Evolutionary conservation across 345 rosid species (phyloP).

Genomic region (Euclidium syriacum): DNA sequence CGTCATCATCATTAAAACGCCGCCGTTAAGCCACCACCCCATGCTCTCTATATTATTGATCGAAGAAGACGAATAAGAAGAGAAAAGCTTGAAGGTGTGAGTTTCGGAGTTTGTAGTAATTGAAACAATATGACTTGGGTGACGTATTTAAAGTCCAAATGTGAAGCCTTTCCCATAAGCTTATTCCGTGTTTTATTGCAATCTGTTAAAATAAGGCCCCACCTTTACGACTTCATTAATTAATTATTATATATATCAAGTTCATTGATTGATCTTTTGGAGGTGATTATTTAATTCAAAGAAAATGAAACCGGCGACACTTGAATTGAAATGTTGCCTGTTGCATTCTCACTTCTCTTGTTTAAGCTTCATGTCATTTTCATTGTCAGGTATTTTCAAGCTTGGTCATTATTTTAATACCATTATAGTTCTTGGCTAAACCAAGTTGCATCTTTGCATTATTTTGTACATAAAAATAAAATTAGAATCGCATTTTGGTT

Average conservation of each 20-base stretch:
- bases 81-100: neutral
- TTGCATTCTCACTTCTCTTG: neutral
- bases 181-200: constrained; percentile 28
- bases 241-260: neutral
- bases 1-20: constrained; percentile 1
- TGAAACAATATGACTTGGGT: constrained; percentile 2
- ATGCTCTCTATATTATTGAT: too few species aligned
- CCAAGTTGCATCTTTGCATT: too few species aligned
- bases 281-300: neutral
- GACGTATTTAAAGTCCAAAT: constrained; percentile 27
- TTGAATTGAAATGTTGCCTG: neutral
- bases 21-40: constrained; percentile 5
- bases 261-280: neutral
- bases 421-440: too few species aligned
- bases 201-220: neutral
- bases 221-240: neutral
- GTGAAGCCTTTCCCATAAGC: constrained; percentile 11
- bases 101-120: neutral
- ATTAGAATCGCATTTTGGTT: too few species aligned
- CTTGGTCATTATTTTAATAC: too few species aligned
- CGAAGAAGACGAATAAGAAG: neutral
- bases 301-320: neutral
- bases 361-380: neutral
- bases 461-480: too few species aligned
- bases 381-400: neutral